phyloP scores from a whole-genome alignment of 306 rosid genomes.

The Hippophae tibetana region DNA sequence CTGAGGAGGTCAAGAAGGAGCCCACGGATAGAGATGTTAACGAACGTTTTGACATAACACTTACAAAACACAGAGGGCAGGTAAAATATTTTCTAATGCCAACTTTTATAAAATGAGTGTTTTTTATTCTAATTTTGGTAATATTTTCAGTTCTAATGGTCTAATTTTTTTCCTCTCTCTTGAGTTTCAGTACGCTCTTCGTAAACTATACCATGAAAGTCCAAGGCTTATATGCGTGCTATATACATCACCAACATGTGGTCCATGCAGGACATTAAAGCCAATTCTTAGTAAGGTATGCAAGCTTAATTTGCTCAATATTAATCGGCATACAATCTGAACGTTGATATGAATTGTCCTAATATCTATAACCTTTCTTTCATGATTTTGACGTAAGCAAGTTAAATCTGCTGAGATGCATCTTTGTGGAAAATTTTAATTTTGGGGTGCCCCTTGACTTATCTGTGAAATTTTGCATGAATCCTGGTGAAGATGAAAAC shows the following conservation, averaged over 20 bases:
- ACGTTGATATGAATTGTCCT: not conserved
- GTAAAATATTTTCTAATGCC: constrained; percentile 11
- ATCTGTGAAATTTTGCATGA: not conserved
- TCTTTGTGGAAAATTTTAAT: not conserved
- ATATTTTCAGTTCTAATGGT: not conserved
- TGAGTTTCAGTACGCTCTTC: constrained; percentile 68
- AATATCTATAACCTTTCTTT: constrained; percentile 4
- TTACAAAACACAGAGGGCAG: constrained; percentile 91
- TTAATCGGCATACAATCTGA: constrained; percentile 11
- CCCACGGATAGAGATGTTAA: constrained; percentile 68
- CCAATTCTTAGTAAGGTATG: constrained; percentile 90
- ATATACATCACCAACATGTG: constrained; percentile 82
- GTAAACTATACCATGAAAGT: constrained; percentile 93
- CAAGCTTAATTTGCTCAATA: not conserved
- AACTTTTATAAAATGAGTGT: not conserved
- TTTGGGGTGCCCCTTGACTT: not conserved
- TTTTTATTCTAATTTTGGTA: constrained; percentile 4
- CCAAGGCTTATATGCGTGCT: constrained; percentile 86
- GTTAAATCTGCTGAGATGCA: not conserved
- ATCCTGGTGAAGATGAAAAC: no score
- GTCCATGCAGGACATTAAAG: constrained; percentile 92
- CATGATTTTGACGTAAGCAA: constrained; percentile 8
- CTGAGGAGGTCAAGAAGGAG: constrained; percentile 86
- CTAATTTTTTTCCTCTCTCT: not conserved
- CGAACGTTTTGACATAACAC: constrained; percentile 71